Evolutionary conservation across 2,329 filamentous ascomycete species (phyloP), one percentile per base, ranked within the genome.

Genomic region (Fusarium circinatum): DNA sequence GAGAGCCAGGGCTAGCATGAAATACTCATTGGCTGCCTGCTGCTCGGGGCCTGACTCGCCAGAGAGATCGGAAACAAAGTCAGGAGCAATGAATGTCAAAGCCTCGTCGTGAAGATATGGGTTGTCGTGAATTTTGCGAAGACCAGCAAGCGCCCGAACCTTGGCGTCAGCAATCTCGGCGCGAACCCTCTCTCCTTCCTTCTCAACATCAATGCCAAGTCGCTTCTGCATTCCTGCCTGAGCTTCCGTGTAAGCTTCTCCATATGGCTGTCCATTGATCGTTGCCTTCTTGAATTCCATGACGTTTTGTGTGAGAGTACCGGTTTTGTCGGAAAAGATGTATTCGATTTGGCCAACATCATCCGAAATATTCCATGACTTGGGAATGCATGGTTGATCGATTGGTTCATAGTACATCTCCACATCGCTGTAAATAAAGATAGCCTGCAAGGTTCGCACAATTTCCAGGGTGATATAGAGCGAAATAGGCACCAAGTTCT

Each of bases 241-340:
- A 1, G 96, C 96, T 83, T 99, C 96, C 0, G 97, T 99, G 79
- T 98, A 99, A 1, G 96, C 96, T 84, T 99, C 96, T 70, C 97
- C 96, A 76, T 99, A 99, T 0, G 95, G 91, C 68, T 96, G 90
- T n/a, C 96, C 96, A 78, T 98, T 98, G 83, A 99, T 92, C 1
- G 95, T 97, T 62, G 93, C 95, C 83, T 99, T 99, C 83, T 98
- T 99, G 89, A 98, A 99, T 82, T 99, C 97, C 96, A 99, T 98
- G 86, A 95, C 92, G 80, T 98, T 98, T 84, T 96, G 97, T 11
- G 96, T 98, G 76, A 98, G 85, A 3, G 96, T 98, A 32, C 96
- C 96, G 1, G 96, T 98, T 86, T 98, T 98, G 86, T 98, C 96
- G 1, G 95, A 98, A 83, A 99, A 99, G 75, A 99, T 98, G 85